Conservation (phyloP, 805 yeast species). For the Candida cerambycidarum region DNA sequence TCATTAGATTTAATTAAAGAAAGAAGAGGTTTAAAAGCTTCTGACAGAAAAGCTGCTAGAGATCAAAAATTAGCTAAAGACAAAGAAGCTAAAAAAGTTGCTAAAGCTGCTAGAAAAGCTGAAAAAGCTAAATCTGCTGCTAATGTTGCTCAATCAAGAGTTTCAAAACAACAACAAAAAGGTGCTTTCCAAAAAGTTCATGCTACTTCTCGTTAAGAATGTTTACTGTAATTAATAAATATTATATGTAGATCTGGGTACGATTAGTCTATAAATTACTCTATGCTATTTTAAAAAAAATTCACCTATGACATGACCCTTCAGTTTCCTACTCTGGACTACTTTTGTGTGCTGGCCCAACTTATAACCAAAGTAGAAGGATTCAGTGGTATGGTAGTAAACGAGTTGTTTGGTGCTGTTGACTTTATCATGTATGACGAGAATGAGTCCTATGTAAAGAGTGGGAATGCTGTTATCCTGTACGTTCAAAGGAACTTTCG, state of each 20-base stretch:
- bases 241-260: slow-evolving; percentile 2
- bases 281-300: neutral
- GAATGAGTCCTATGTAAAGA: slow-evolving; percentile 34
- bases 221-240: slow-evolving; percentile 17
- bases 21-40: slow-evolving; percentile 95
- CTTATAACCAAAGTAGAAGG: slow-evolving; percentile 32
- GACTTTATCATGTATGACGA: slow-evolving; percentile 17
- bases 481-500: slow-evolving; percentile 3
- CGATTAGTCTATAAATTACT: neutral
- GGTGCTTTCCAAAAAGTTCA: slow-evolving; percentile 98
- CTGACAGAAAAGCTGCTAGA: slow-evolving; percentile 97
- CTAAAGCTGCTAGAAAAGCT: slow-evolving; percentile 93
- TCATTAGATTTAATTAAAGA: slow-evolving; percentile 97
- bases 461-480: neutral
- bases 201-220: slow-evolving; percentile 89
- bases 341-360: slow-evolving; percentile 18
- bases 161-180: slow-evolving; percentile 95
- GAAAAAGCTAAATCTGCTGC: slow-evolving; percentile 83
- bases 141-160: slow-evolving; percentile 60
- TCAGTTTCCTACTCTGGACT: slow-evolving; percentile 21
- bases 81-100: slow-evolving; percentile 87
- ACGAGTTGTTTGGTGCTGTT: slow-evolving; percentile 17
- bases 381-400: slow-evolving; percentile 40
- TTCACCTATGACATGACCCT: slow-evolving; percentile 30
- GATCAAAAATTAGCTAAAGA: slow-evolving; percentile 81